Evolutionary conservation across 2,329 filamentous ascomycete species (phyloP), one percentile per base, ranked within the genome.

Genomic region (Penicillium sp.): DNA sequence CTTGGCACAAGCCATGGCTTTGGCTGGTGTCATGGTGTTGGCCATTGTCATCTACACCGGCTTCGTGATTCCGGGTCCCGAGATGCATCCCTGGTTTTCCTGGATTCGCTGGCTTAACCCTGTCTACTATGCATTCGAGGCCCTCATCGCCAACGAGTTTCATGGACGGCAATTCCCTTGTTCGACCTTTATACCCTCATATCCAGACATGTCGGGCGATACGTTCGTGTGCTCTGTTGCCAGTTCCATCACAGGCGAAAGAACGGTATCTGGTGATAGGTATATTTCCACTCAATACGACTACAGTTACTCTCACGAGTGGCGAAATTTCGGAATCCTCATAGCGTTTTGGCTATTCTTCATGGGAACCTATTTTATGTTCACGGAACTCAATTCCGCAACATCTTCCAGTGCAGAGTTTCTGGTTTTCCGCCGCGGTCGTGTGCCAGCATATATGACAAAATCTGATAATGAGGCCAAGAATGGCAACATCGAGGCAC

Each of bases 341-440:
- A 72, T 87, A 46, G 86, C 72, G 0, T 86, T 89, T 63, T 78
- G 80, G 58, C 6, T 83, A 20, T 80, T 84, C 64, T 84, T 87
- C 71, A 75, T 84, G 21, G 20, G 70, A n/a, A 76, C 77, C 3
- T 89, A 90, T 72, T 80, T 91, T 21, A n/a, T 63, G 3, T 65
- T 66, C 14, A 66, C 63, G 3, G 70, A 72, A 48, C 63, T 63
- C 65, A 59, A 84, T 26, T 77, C 81, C 1, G 82, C 83, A 18
- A 85, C 89, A 66, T 85, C 85, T 66, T 88, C 85, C 21, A 90
- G 88, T 76, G 88, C 87, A 40, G 88, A 91, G 64, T 84, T 90
- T 12, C 76, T 91, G 1, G 80, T 91, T 23, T 91, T 90, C 75
- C 85, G 84, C 52, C 82, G 0, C 82, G 50, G 54, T 33, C 85